Percentiles rank a stretch among this genome's conserved stretches.
Conservation (phyloP, 306 rosid genomes). For the Acmispon strigosus region DNA sequence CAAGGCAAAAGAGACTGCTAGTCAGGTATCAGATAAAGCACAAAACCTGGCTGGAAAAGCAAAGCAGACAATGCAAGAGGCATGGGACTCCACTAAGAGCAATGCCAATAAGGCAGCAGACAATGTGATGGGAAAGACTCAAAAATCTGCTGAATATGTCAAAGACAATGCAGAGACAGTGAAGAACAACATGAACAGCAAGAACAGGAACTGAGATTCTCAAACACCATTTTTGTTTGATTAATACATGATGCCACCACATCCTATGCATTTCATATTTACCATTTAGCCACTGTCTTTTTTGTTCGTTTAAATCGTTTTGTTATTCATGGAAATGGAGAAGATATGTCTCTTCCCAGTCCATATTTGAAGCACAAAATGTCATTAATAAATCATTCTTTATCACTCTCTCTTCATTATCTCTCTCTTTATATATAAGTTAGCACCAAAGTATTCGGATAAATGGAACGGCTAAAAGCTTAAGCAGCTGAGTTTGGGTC, state of each 20-base stretch:
- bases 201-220: conserved; percentile 15
- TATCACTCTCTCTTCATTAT: background rate
- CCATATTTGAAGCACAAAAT: conserved; percentile 10
- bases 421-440: too few relatives aligned
- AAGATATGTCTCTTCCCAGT: conserved; percentile 24
- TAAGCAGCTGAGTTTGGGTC: too few relatives aligned
- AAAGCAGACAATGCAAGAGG: conserved; percentile 55
- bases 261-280: background rate
- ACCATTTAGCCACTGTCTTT: background rate
- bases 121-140: conserved; percentile 31
- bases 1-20: conserved; percentile 34
- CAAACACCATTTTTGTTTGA: background rate
- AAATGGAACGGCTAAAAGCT: too few relatives aligned
- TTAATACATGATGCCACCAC: background rate
- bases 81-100: conserved; percentile 65
- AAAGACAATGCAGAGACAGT: conserved; percentile 26
- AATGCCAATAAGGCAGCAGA: conserved; percentile 55
- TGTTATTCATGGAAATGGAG: conserved; percentile 18
- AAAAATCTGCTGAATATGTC: conserved; percentile 45
- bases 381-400: conserved; percentile 12
- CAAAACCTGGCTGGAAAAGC: conserved; percentile 53
- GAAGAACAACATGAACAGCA: conserved; percentile 49
- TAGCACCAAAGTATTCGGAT: too few relatives aligned
- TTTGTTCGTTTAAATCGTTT: background rate
- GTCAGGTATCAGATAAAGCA: conserved; percentile 32